Conservation (phyloP, 2,329 filamentous ascomycete species). For the Gnomoniopsis smithogilvyi region DNA sequence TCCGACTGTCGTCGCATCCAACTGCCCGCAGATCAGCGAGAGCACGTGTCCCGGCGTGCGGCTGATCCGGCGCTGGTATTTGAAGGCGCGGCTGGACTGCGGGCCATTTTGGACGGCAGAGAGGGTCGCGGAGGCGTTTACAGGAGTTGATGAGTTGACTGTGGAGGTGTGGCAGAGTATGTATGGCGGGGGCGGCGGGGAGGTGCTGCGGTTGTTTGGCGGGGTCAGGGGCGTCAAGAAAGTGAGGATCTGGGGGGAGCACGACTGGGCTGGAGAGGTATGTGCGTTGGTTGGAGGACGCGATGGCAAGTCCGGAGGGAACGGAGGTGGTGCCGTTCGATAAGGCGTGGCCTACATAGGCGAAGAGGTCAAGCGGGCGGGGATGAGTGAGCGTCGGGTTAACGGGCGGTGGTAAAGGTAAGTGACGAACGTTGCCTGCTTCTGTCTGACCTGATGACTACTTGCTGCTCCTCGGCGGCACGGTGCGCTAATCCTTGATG, state of each 20-base stretch:
- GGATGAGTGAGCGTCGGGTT: too few species aligned
- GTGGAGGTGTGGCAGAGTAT: constrained; percentile 38
- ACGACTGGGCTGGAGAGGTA: constrained; percentile 40
- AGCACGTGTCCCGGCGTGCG: constrained; percentile 19
- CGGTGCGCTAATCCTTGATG: too few species aligned
- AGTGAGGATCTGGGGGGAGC: constrained; percentile 35
- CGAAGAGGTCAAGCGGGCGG: too few species aligned
- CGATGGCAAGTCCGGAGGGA: constrained; percentile 30
- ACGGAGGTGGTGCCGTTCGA: neutral
- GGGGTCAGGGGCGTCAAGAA: constrained; percentile 36
- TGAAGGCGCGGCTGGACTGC: constrained; percentile 39
- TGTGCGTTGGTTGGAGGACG: constrained; percentile 34
- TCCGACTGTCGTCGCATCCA: too few species aligned
- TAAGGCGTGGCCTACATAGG: too few species aligned
- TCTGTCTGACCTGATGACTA: too few species aligned
- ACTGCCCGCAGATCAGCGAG: constrained; percentile 26
- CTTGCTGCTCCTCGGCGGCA: too few species aligned
- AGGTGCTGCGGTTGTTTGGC: constrained; percentile 37
- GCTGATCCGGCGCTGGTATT: constrained; percentile 36
- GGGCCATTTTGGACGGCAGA: constrained; percentile 31
- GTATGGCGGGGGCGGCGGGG: constrained; percentile 34
- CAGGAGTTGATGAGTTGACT: constrained; percentile 35
- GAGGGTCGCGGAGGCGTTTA: constrained; percentile 32
- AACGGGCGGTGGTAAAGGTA: too few species aligned
- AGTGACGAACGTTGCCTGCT: too few species aligned